Evolutionary conservation across 306 rosid species (phyloP), one percentile per base, ranked within the genome.

Genomic region (Rosa persica): DNA sequence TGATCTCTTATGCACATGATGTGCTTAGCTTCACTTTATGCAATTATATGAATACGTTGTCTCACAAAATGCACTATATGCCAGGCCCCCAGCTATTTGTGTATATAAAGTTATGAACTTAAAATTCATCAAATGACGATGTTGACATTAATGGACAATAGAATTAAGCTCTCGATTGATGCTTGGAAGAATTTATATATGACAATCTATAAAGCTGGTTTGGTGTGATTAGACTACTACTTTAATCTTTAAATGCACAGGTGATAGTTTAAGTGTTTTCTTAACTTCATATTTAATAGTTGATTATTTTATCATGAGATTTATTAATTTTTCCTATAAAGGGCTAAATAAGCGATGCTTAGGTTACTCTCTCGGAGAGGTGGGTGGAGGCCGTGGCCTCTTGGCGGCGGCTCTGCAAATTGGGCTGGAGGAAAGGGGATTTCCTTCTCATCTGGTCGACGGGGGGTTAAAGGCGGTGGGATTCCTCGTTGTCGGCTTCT

Each of bases 1-100:
- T 64, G n/a, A 30, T 25, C 36, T 15, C 23, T 25, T 46, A 25
- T 15, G 57, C 74, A 72, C 75, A 72, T 72, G 58, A 72, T 49
- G 46, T 72, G 76, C 75, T 30, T 72, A 48, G 44, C 62, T 72
- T 49, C 43, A 9, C 27, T 49, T 12, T 12, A 48, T 8, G 25
- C 61, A 72, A 30, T 17, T 17, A 19, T 48, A 38, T 19, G 23
- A 15, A 38, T 38, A 66, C 39, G 13, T 57, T 57, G 34, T 3
- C 42, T 30, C 36, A 17, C 57, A n/a, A 51, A 51, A 51, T 51
- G 57, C 57, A 17, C 61, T 8, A 20, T n/a, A n/a, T 8, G 61
- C 61, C 61, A 55, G 25, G 12, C 22, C 12, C 27, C 61, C 12
- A 8, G 5, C 27, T 52, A 52, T 0, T 22, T 55, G 62, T 55